Evolutionary conservation across 805 yeast species (phyloP), one percentile per base, ranked within the genome.

Genomic region (Myxozyma geophila): DNA sequence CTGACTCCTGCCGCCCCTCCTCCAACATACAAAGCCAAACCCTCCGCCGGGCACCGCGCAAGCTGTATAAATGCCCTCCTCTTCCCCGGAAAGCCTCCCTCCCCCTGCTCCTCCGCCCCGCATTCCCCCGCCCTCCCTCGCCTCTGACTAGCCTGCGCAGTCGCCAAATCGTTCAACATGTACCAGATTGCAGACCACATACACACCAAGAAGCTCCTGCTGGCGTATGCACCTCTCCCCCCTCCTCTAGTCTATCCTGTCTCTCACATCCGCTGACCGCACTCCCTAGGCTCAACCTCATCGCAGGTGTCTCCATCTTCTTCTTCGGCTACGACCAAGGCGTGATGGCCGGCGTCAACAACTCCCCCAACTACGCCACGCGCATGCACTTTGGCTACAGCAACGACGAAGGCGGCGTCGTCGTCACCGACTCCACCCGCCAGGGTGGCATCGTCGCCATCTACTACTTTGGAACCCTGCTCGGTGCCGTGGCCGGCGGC

Each of bases 261-360:
- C 47, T 12, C 33, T 17, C 10, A 21, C 35, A 12, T 10, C 37
- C 43, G 15, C 15, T 15, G n/a, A 13, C 46, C 19, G n/a, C 15
- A 17, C 40, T 35, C 23, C n/a, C 17, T 47, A 54, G 60, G 39
- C 61, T 64, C 39, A 65, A 69, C 60, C 47, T 43, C 44, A 70
- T 72, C 23, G 71, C 72, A 19, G 70, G 73, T 23, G 60, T 71
- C 28, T 64, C 73, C 23, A 69, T 78, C 54, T 76, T 78, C 59
- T 75, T 78, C 65, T 77, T 78, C 60, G 82, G 82, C 33, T 78
- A 77, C 63, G 82, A 79, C 66, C 82, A 79, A 63, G 82, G 81
- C 52, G 75, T 79, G 63, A 78, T 79, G 79, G 75, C 74, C 28
- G 77, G 77, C 28, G 76, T 76, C 43, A 74, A 74, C 59, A 68